Base-by-base conservation (phyloP, 148 eudicot species). In the Beta vulgaris region DNA sequence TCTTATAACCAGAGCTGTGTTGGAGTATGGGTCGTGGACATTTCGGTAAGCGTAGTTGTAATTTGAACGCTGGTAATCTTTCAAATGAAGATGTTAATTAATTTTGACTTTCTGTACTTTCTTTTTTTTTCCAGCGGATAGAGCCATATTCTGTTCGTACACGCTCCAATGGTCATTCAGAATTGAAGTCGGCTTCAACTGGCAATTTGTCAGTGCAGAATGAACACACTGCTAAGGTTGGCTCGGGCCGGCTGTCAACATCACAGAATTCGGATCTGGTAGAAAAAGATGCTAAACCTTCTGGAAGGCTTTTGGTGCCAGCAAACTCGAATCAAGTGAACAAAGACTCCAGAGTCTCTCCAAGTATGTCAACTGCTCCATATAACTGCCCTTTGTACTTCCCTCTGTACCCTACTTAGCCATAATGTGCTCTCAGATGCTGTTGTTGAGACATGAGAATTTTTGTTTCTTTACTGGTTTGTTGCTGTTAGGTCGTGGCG, bases 11-110 rank as follows among this genome's bases (percentile, higher is more conserved):
- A 95, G 80, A 95, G 97, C 76, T 95, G 98, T 77, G 98, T 95
- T 71, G 98, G 98, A 81, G 96, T 95, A 53, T 95, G 98, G 98
- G 98, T 95, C 66, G 98, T 95, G 26, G 98, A 95, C 82, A 84
- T 95, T 63, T 90, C 96, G 83, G 98, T 95, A 90, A 71, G 75
- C 51, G 37, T 62, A 61, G 31, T 26, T 61, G 9, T 36, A 44
- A 64, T 68, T 51, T 46, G 15, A 68, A 39, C 28, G n/a, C n/a
- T n/a, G n/a, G n/a, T n/a, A n/a, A n/a, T n/a, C n/a, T n/a, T n/a
- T n/a, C n/a, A n/a, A n/a, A n/a, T n/a, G n/a, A n/a, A n/a, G n/a
- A n/a, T n/a, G n/a, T 79, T 31, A 48, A 23, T 35, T 68, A 34
- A 48, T 55, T 59, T 78, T 40, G 31, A 32, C 40, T 54, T 65